Percentiles rank a stretch among this genome's conserved stretches.
Evolutionary conservation across 768 basidiomycete genomes (phyloP).

Genomic region (Cubamyces lactineus): DNA sequence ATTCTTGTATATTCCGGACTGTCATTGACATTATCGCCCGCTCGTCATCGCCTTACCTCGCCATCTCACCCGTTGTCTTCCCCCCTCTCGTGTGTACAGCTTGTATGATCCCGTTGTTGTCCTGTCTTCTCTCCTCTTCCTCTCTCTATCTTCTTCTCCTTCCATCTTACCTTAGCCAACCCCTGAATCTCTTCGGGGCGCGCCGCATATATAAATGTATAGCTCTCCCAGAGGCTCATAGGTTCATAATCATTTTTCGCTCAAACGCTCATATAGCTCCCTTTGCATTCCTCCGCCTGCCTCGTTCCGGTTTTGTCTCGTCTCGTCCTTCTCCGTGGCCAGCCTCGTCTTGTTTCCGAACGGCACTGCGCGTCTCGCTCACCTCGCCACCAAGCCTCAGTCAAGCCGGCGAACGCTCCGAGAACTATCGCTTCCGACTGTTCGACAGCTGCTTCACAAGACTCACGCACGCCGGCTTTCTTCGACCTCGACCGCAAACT

Average conservation of each 20-base stretch:
- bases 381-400: no score
- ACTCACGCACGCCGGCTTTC: no score
- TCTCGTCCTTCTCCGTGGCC: not conserved
- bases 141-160: not conserved
- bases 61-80: conserved; percentile 7
- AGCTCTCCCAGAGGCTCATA: conserved; percentile 27
- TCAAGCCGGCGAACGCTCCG: no score
- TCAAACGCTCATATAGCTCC: conserved; percentile 41
- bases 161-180: conserved; percentile 13
- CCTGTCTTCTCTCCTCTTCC: conserved; percentile 10
- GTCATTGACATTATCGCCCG: conserved; percentile 17
- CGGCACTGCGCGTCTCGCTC: no score
- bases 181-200: conserved; percentile 1
- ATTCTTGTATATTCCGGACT: conserved; percentile 29
- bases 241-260: conserved; percentile 32
- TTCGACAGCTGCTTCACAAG: no score
- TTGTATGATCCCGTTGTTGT: conserved; percentile 30
- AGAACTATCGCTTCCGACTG: no score
- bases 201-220: conserved; percentile 21
- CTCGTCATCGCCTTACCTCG: not conserved
- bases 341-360: no score
- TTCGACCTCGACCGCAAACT: no score
- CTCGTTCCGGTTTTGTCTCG: not conserved
- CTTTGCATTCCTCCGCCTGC: conserved; percentile 17
- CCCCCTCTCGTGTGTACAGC: conserved; percentile 27